These are phyloP conservation scores for Kregervanrija pseudodelftensis DNA, from an alignment of 805 yeast species.

Conservation along the genomic window DNA sequence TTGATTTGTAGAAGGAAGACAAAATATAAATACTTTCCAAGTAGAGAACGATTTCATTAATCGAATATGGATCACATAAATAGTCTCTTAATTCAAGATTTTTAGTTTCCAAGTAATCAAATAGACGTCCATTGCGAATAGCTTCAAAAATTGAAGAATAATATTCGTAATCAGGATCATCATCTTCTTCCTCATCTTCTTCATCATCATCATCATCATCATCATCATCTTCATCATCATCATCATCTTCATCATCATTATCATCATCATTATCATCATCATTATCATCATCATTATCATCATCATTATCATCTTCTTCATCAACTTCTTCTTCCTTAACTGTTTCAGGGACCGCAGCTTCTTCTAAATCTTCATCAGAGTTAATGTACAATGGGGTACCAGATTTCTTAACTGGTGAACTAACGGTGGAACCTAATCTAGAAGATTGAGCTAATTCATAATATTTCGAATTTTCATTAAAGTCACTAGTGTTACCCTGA, in stretches of 20 bases:
- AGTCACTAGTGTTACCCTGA: constrained; percentile 15
- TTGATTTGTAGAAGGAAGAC: constrained; percentile 10
- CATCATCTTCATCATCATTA: constrained; percentile 3
- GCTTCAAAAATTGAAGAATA: constrained; percentile 7
- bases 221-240: constrained; percentile 50
- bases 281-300: constrained; percentile 60
- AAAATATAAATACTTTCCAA: constrained; percentile 19
- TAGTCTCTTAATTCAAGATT: constrained; percentile 25
- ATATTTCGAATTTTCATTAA: constrained; percentile 20
- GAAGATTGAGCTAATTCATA: constrained; percentile 20
- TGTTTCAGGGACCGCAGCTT: neutral
- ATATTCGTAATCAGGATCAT: constrained; percentile 10
- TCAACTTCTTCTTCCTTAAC: constrained; percentile 9
- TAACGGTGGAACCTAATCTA: constrained; percentile 7
- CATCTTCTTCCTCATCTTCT: too few relatives aligned
- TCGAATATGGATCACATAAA: constrained; percentile 27
- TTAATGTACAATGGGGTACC: constrained; percentile 3
- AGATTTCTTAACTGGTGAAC: too few relatives aligned
- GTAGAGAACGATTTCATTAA: constrained; percentile 20
- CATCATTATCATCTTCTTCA: constrained; percentile 74
- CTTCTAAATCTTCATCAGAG: constrained; percentile 9
- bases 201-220: constrained; percentile 10
- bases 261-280: constrained; percentile 37
- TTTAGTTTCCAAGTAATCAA: constrained; percentile 18
- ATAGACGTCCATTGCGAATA: constrained; percentile 4